A percentile compares a stretch with the other conserved stretches of the same genome.
Evolutionary conservation across 768 basidiomycete genomes (phyloP).

Genomic region (Crassisporium funariophilum): DNA sequence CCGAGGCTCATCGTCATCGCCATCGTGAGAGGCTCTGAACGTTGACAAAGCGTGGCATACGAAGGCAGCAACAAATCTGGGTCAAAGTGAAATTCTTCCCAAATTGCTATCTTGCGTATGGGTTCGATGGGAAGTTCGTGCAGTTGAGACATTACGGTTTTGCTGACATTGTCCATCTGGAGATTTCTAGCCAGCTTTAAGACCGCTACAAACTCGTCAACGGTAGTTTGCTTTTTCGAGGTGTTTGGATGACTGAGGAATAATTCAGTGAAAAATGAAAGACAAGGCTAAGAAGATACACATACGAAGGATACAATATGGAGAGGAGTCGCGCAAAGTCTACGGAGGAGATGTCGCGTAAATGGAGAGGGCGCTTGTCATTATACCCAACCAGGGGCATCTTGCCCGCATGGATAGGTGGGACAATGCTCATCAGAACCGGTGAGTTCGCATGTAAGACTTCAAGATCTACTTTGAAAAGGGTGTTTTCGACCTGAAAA

Average conservation of each 20-base stretch:
- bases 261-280: background rate
- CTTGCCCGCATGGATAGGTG: slow-evolving; percentile 26
- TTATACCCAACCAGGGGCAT: slow-evolving; percentile 24
- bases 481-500: slow-evolving; percentile 51
- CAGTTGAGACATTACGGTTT: slow-evolving; percentile 29
- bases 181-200: slow-evolving; percentile 37
- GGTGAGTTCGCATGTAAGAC: slow-evolving; percentile 42
- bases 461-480: slow-evolving; percentile 52
- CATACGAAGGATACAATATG: slow-evolving; percentile 56
- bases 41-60: slow-evolving; percentile 31
- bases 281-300: slow-evolving; percentile 3
- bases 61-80: slow-evolving; percentile 28
- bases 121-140: slow-evolving; percentile 32
- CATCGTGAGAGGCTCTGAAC: slow-evolving; percentile 33
- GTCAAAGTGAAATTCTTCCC: slow-evolving; percentile 37
- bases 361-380: slow-evolving; percentile 38
- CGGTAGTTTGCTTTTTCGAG: slow-evolving; percentile 21
- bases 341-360: slow-evolving; percentile 45
- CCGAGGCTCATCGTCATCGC: slow-evolving; percentile 35
- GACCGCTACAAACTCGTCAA: slow-evolving; percentile 34
- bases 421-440: slow-evolving; percentile 35
- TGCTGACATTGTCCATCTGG: slow-evolving; percentile 31
- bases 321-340: slow-evolving; percentile 58
- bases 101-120: slow-evolving; percentile 35
- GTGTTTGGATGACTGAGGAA: slow-evolving; percentile 12